Percentiles rank a stretch among this genome's conserved stretches.
phyloP scores from a whole-genome alignment of 2,329 filamentous ascomycete genomes.

The Neopestalotiopsis sp. region DNA sequence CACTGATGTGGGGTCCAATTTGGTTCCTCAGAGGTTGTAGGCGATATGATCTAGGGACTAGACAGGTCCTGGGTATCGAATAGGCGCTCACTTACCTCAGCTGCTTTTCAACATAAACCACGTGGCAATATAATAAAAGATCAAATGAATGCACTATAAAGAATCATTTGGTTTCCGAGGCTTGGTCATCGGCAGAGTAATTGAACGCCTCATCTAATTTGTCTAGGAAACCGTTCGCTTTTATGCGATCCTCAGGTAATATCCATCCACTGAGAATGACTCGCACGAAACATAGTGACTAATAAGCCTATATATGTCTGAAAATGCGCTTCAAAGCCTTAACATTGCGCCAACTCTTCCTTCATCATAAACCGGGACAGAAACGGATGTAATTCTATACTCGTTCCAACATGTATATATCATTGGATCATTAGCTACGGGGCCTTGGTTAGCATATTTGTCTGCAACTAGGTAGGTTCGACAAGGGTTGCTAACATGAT shows the following conservation, averaged over 20 bases:
- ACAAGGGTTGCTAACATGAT: slow-evolving; percentile 31
- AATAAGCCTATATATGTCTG: neutral
- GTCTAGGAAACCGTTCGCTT: slow-evolving; percentile 15
- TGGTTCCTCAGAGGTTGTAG: too few relatives aligned
- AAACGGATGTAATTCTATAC: neutral
- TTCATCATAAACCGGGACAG: neutral
- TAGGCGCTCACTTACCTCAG: too few relatives aligned
- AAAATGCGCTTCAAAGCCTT: slow-evolving; percentile 8
- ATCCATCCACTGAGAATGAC: neutral
- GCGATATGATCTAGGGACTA: too few relatives aligned
- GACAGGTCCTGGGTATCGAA: too few relatives aligned
- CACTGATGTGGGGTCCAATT: too few relatives aligned
- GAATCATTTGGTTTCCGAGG: neutral
- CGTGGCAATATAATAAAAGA: too few relatives aligned
- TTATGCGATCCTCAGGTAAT: slow-evolving; percentile 4
- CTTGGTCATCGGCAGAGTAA: neutral
- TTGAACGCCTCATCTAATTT: neutral
- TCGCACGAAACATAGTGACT: neutral
- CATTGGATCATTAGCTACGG: slow-evolving; percentile 7
- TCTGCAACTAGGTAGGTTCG: neutral
- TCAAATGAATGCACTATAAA: neutral
- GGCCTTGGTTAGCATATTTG: neutral
- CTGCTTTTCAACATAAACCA: too few relatives aligned
- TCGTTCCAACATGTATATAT: neutral
- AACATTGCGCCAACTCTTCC: neutral